phyloP scores from a whole-genome alignment of 306 rosid genomes.

The Fragaria iinumae region DNA sequence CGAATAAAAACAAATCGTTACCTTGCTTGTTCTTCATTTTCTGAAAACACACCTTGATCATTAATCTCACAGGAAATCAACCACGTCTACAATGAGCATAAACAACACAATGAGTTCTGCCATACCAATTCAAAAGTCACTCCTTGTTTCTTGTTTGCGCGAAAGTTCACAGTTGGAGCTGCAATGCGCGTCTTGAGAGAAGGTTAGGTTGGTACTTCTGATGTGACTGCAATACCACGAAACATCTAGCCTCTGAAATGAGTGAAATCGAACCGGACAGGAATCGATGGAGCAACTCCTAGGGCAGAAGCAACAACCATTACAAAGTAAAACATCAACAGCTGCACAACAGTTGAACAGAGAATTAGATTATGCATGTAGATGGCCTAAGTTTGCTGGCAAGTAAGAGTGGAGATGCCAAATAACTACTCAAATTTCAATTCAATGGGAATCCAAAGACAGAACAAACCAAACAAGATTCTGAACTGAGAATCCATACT shows the following conservation, averaged over 20 bases:
- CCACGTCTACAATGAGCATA: constrained; percentile 23
- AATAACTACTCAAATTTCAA: not conserved
- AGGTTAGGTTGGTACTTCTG: constrained; percentile 14
- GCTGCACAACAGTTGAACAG: not conserved
- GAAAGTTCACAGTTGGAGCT: constrained; percentile 31
- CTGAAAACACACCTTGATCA: not conserved
- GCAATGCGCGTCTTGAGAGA: constrained; percentile 20
- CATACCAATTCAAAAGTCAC: not conserved
- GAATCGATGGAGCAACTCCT: not conserved
- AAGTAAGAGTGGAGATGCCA: not conserved
- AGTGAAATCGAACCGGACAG: too few species aligned
- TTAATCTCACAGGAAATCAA: constrained; percentile 30
- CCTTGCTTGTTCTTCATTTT: not conserved
- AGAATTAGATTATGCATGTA: not conserved
- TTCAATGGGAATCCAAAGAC: too few species aligned
- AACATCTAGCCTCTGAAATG: not conserved
- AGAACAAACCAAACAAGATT: too few species aligned
- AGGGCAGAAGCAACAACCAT: not conserved
- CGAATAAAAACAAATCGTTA: not conserved
- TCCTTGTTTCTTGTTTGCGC: constrained; percentile 36
- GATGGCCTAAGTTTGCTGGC: not conserved
- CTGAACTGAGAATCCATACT: too few species aligned
- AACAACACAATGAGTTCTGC: constrained; percentile 26
- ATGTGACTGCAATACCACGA: not conserved
- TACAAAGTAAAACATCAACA: not conserved